Evolutionary conservation across 2,329 filamentous ascomycete species (phyloP).

Genomic region (Magnaporthiopsis incrustans): DNA sequence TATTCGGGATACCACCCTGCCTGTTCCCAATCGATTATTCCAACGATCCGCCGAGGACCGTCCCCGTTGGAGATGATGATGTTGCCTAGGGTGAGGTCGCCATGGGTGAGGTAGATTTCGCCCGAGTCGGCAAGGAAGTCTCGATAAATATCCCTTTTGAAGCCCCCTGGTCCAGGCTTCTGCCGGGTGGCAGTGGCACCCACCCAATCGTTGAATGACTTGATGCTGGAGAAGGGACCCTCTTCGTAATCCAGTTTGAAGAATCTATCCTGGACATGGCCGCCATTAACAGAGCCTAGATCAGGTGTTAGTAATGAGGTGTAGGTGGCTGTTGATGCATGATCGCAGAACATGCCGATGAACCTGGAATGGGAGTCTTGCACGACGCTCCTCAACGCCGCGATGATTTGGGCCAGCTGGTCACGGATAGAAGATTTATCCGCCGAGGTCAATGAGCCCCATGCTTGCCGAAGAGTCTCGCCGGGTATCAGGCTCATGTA

Average conservation of each 20-base stretch:
- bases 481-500: slow-evolving; percentile 12
- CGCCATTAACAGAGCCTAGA: slow-evolving; percentile 9
- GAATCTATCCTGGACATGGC: slow-evolving; percentile 9
- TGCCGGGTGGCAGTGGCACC: slow-evolving; percentile 9
- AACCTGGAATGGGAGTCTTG: neutral
- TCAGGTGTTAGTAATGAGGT: neutral
- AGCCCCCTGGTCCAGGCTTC: slow-evolving; percentile 4
- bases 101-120: slow-evolving; percentile 24
- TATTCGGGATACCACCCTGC: slow-evolving; percentile 26
- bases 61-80: slow-evolving; percentile 20
- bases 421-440: neutral
- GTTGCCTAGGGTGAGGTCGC: slow-evolving; percentile 25
- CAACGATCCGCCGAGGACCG: slow-evolving; percentile 13
- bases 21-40: slow-evolving; percentile 22
- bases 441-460: no score
- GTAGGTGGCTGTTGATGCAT: no score
- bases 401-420: no score
- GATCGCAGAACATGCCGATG: no score
- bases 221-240: slow-evolving; percentile 8
- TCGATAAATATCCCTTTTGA: slow-evolving; percentile 15
- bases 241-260: slow-evolving; percentile 8
- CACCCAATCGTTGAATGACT: slow-evolving; percentile 11
- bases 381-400: no score
- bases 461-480: slow-evolving; percentile 9
- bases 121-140: slow-evolving; percentile 12